phyloP scores from a whole-genome alignment of 495 filamentous ascomycete species.

The Thozetella sp. region DNA sequence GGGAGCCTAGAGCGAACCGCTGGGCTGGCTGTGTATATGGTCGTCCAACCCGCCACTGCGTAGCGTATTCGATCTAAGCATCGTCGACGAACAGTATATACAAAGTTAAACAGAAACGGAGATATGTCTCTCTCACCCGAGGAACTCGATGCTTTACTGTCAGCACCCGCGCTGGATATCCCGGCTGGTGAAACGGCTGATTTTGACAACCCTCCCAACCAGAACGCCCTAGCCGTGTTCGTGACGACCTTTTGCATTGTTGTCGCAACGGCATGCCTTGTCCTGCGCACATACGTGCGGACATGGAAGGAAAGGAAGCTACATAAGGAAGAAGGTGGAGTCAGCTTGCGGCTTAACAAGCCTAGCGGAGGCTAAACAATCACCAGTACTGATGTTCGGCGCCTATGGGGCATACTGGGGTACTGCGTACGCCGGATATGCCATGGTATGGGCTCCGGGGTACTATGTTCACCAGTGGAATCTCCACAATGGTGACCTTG shows the following conservation, averaged over 20 bases:
- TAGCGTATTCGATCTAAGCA: no score
- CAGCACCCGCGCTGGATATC: not conserved
- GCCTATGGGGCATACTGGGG: not conserved
- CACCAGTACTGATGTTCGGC: not conserved
- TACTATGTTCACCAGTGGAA: slow-evolving; percentile 1
- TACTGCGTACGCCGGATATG: not conserved
- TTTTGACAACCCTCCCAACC: not conserved
- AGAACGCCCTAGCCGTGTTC: not conserved
- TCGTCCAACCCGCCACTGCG: no score
- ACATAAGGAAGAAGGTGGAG: not conserved
- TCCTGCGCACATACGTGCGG: not conserved
- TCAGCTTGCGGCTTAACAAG: no score
- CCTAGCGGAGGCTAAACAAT: not conserved
- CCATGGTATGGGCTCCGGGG: not conserved
- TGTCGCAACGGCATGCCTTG: not conserved
- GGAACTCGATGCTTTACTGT: not conserved
- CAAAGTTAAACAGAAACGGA: no score
- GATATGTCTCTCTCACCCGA: not conserved
- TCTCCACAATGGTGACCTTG: not conserved
- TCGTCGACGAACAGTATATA: no score
- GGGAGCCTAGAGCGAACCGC: no score
- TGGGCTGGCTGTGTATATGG: no score
- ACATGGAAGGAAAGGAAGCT: not conserved
- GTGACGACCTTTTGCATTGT: not conserved
- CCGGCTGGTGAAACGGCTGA: not conserved